Evolutionary conservation across 768 basidiomycete genomes (phyloP), one percentile per base, ranked within the genome.

Genomic region (Hirschioporus abietinus): DNA sequence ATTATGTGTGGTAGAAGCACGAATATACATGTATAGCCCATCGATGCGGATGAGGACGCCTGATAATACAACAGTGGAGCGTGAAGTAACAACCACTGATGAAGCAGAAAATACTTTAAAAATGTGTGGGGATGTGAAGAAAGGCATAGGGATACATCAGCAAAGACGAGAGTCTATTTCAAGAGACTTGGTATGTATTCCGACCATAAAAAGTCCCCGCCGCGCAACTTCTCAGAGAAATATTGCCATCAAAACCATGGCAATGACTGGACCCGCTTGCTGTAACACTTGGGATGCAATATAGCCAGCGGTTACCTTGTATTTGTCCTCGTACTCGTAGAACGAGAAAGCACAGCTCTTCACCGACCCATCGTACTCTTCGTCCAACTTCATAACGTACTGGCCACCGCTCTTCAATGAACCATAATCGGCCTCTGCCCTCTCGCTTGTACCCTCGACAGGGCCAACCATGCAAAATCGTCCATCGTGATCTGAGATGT

Each of bases 161-260:
- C 8, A 30, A 30, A 3, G 30, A 30, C 30, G 8, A 30, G 4
- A 30, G 30, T 3, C 2, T 30, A 30, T 30, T 30, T 30, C 30
- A 30, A 30, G 8, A n/a, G n/a, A n/a, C n/a, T n/a, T n/a, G n/a
- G n/a, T n/a, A n/a, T n/a, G n/a, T n/a, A n/a, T n/a, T n/a, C n/a
- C n/a, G n/a, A n/a, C n/a, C n/a, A n/a, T n/a, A n/a, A n/a, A n/a
- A n/a, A n/a, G 8, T 30, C 30, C 30, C 30, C 30, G 58, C 3
- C 9, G 25, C 4, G 20, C 9, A 9, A 26, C 58, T 2, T 2
- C 20, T 59, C 58, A 59, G 58, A 59, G 58, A 9, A 59, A 59
- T n/a, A 59, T 59, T 3, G 58, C 58, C 58, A 59, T 59, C 58
- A 59, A 59, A 9, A 59, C 58, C 25, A 59, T 25, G 15, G 60